phyloP scores from a whole-genome alignment of 306 rosid species.

The Quillaja saponaria region DNA sequence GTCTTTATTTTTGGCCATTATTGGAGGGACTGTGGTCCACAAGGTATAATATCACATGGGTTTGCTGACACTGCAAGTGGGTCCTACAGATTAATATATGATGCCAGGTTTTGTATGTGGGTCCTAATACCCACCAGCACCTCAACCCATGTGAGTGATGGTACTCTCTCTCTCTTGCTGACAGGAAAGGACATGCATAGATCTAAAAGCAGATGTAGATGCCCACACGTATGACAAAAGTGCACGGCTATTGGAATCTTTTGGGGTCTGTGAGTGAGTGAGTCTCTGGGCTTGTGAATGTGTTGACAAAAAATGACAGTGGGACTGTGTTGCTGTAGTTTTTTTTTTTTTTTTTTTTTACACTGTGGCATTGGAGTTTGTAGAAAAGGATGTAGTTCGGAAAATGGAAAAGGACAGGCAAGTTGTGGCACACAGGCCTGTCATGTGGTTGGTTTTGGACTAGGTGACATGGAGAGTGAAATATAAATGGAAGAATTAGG shows the following conservation, averaged over 20 bases:
- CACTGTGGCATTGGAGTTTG: constrained; percentile 42
- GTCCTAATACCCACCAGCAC: constrained; percentile 49
- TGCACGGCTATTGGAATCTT: constrained; percentile 64
- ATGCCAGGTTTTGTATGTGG: constrained; percentile 56
- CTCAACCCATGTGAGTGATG: constrained; percentile 72
- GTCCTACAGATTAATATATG: constrained; percentile 42
- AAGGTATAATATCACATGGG: constrained; percentile 60
- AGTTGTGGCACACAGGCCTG: constrained; percentile 23
- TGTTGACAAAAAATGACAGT: constrained; percentile 20
- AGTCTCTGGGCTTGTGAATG: constrained; percentile 17
- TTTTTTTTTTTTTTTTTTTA: constrained; percentile 1
- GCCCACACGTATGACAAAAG: constrained; percentile 86
- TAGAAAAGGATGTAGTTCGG: too few relatives aligned
- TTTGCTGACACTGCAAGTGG: constrained; percentile 59
- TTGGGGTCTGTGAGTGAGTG: constrained; percentile 39
- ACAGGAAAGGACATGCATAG: constrained; percentile 57
- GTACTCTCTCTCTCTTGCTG: constrained; percentile 35
- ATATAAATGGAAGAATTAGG: neutral
- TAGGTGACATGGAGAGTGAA: constrained; percentile 28
- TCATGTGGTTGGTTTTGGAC: constrained; percentile 7
- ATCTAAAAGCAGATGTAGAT: constrained; percentile 52
- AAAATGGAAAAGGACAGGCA: constrained; percentile 5
- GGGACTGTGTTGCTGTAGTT: constrained; percentile 22
- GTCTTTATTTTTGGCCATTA: constrained; percentile 37
- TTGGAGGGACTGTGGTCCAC: constrained; percentile 43